Percentiles rank a stretch among this genome's conserved stretches.
These are phyloP conservation scores for Mycena belliarum DNA, from an alignment of 768 basidiomycete species.

Conservation along the genomic window DNA sequence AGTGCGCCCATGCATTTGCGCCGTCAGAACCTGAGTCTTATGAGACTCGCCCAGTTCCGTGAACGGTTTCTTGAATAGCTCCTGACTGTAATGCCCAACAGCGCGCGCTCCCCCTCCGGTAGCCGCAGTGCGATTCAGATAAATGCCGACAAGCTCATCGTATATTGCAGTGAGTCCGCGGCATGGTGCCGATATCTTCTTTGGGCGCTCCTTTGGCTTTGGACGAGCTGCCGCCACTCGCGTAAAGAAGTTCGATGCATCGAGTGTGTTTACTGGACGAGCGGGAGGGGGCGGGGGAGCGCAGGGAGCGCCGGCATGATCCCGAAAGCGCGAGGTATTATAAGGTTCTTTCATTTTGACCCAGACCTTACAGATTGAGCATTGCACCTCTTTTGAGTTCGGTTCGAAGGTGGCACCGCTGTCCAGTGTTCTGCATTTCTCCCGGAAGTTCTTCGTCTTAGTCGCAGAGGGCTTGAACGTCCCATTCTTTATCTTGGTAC, in stretches of 20 bases:
- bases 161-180: neutral
- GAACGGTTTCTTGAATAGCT: neutral
- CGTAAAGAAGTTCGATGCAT: neutral
- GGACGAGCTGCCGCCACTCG: neutral
- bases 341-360: constrained; percentile 16
- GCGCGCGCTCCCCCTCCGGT: neutral
- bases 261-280: too few relatives aligned
- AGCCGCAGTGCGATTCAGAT: neutral
- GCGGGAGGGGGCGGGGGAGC: neutral
- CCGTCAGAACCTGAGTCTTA: neutral
- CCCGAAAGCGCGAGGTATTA: constrained; percentile 5
- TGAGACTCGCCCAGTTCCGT: neutral
- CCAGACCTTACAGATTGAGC: constrained; percentile 15
- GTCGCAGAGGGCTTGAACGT: too few relatives aligned
- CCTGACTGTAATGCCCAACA: neutral
- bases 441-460: too few relatives aligned
- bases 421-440: too few relatives aligned
- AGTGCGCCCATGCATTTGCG: neutral
- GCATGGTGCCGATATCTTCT: neutral
- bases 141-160: neutral
- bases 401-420: neutral
- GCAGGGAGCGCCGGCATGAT: constrained; percentile 4
- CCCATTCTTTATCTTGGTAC: too few relatives aligned
- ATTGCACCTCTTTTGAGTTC: neutral
- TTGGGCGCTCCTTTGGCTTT: too few relatives aligned